phyloP scores from a whole-genome alignment of 805 yeast genomes.

The Barnettozyma californica region DNA sequence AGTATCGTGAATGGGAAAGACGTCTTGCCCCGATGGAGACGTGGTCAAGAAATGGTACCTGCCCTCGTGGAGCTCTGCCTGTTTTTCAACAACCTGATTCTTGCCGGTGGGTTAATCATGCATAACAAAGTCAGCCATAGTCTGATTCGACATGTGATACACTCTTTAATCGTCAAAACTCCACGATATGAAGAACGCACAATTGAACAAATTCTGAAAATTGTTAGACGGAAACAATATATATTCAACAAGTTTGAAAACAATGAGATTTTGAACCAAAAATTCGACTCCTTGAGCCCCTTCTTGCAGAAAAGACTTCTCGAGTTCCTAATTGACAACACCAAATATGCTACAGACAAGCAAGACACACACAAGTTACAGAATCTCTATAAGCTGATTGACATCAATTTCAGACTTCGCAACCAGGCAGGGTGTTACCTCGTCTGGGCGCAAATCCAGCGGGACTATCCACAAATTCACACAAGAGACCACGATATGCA shows the following conservation, averaged over 20 bases:
- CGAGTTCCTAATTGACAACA: constrained; percentile 7
- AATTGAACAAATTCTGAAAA: constrained; percentile 15
- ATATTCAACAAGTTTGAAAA: constrained; percentile 14
- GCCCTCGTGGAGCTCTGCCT: neutral
- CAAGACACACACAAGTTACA: constrained; percentile 2
- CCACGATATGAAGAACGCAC: constrained; percentile 20
- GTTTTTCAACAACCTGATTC: neutral
- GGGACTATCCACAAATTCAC: constrained; percentile 5
- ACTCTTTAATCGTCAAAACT: constrained; percentile 14
- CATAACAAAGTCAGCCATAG: neutral
- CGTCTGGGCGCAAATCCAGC: constrained; percentile 16
- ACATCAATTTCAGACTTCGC: constrained; percentile 12
- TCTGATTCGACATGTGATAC: constrained; percentile 4
- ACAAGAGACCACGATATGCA: constrained; percentile 17
- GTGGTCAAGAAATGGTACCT: neutral
- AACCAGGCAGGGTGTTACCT: constrained; percentile 20
- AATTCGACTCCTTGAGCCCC: constrained; percentile 7
- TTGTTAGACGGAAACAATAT: constrained; percentile 8
- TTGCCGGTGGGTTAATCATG: neutral
- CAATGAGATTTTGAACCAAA: constrained; percentile 12
- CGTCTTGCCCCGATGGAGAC: neutral
- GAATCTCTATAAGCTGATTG: constrained; percentile 12
- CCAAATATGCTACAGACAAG: constrained; percentile 3
- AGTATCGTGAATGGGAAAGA: neutral
- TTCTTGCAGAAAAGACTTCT: constrained; percentile 10